Conservation (phyloP, 2,329 filamentous ascomycete genomes). For the Chalaropsis ovoidea region DNA sequence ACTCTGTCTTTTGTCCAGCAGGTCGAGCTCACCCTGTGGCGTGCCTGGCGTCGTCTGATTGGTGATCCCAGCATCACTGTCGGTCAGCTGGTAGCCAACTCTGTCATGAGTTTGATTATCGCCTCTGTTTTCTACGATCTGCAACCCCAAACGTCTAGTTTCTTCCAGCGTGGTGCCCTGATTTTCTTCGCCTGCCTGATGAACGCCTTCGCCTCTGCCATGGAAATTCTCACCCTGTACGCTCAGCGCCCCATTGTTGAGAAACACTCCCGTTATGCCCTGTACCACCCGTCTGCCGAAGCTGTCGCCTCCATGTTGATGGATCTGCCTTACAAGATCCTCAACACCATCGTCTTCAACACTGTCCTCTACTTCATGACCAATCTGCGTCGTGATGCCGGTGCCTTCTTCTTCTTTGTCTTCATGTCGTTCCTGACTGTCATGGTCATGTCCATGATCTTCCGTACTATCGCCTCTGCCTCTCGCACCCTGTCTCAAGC, state of each 20-base stretch:
- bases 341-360: slow-evolving; percentile 69
- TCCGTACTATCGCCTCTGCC: slow-evolving; percentile 67
- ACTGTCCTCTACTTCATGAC: slow-evolving; percentile 78
- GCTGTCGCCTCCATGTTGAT: slow-evolving; percentile 78
- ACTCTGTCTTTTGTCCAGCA: slow-evolving; percentile 71
- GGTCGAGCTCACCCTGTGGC: slow-evolving; percentile 65
- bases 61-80: slow-evolving; percentile 69
- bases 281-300: slow-evolving; percentile 84
- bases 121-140: slow-evolving; percentile 74
- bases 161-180: slow-evolving; percentile 68
- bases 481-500: slow-evolving; percentile 60
- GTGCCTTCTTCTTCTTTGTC: slow-evolving; percentile 76
- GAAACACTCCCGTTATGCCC: slow-evolving; percentile 74
- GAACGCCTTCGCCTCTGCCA: slow-evolving; percentile 70
- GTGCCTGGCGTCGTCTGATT: slow-evolving; percentile 65
- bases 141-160: slow-evolving; percentile 52
- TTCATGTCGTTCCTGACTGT: slow-evolving; percentile 65
- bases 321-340: slow-evolving; percentile 73
- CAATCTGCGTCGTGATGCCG: slow-evolving; percentile 61
- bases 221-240: slow-evolving; percentile 79
- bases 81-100: slow-evolving; percentile 59
- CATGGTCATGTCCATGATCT: slow-evolving; percentile 75
- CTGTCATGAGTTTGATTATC: slow-evolving; percentile 66
- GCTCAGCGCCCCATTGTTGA: slow-evolving; percentile 85
- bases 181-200: slow-evolving; percentile 82